Conservation (phyloP, 1,284 basidiomycete genomes). For the Stygiomarasmius scandens region DNA sequence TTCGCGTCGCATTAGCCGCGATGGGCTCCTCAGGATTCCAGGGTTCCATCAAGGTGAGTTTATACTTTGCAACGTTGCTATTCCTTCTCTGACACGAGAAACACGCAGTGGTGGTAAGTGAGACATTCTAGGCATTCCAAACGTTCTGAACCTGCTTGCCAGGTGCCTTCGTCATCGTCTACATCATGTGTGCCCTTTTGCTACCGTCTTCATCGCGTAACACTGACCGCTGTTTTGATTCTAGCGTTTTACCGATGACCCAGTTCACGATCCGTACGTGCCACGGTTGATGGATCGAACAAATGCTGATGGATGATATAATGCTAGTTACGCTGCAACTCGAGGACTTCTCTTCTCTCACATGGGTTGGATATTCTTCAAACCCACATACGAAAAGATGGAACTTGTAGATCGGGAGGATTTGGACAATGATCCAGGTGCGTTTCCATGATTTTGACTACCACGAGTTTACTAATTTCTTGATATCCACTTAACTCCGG, state of each 20-base stretch:
- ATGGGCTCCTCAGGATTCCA: slow-evolving; percentile 75
- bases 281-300: neutral
- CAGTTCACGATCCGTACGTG: slow-evolving; percentile 69
- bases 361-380: slow-evolving; percentile 86
- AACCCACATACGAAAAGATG: slow-evolving; percentile 69
- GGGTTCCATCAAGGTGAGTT: slow-evolving; percentile 56
- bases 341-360: slow-evolving; percentile 76
- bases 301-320: slow-evolving; percentile 8
- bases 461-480: neutral
- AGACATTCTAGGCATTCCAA: neutral
- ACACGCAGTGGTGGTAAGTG: slow-evolving; percentile 43
- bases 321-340: slow-evolving; percentile 67
- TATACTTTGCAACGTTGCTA: slow-evolving; percentile 40
- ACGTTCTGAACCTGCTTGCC: neutral
- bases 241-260: slow-evolving; percentile 77
- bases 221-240: neutral
- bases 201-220: neutral
- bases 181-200: slow-evolving; percentile 60
- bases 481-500: neutral
- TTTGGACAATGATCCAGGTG: slow-evolving; percentile 71
- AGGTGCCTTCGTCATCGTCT: slow-evolving; percentile 78
- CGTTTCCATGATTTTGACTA: slow-evolving; percentile 17
- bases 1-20: slow-evolving; percentile 61
- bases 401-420: slow-evolving; percentile 69
- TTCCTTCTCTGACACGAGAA: slow-evolving; percentile 30